phyloP scores from a whole-genome alignment of 2,329 filamentous ascomycete genomes.

The Zasmidium angulare region DNA sequence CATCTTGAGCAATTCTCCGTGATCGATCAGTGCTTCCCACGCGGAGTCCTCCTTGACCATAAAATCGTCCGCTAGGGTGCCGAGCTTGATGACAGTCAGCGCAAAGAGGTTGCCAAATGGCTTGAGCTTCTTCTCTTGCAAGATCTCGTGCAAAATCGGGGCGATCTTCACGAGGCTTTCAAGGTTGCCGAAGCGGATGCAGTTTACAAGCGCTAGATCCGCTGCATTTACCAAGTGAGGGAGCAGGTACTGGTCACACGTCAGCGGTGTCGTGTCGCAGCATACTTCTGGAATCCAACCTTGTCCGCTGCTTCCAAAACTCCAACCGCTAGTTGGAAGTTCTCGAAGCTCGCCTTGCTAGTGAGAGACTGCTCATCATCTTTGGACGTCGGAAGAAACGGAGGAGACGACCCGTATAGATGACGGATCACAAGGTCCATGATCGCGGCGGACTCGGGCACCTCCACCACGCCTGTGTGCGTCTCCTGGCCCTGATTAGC shows the following conservation, averaged over 20 bases:
- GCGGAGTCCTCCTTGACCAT: background rate
- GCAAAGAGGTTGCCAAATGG: background rate
- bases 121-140: background rate
- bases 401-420: constrained; percentile 1
- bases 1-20: background rate
- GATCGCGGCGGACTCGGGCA: background rate
- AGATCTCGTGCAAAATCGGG: background rate
- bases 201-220: background rate
- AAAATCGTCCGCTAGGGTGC: background rate
- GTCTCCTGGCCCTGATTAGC: background rate
- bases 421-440: constrained; percentile 4
- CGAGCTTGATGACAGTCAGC: background rate
- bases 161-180: background rate
- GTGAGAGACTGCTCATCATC: background rate
- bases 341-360: background rate
- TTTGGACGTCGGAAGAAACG: background rate
- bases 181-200: background rate
- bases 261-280: background rate
- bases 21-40: background rate
- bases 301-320: background rate
- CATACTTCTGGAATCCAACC: background rate
- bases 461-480: background rate
- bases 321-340: background rate
- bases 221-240: background rate
- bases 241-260: background rate